phyloP scores from a whole-genome alignment of 2,329 filamentous ascomycete genomes.

The Talaromyces albobiverticillius region DNA sequence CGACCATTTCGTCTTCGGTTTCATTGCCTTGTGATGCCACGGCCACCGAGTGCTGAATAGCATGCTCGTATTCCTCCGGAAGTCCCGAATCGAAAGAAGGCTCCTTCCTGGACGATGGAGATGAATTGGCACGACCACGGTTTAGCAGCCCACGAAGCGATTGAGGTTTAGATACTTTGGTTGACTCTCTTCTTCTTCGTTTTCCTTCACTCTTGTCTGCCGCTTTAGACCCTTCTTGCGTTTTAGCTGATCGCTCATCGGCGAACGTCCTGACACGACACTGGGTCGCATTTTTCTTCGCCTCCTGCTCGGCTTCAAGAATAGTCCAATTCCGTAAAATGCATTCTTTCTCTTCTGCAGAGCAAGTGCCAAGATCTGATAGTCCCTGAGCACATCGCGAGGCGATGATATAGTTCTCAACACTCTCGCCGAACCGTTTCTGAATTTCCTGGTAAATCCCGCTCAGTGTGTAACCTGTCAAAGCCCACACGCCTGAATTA shows the following conservation, averaged over 20 bases:
- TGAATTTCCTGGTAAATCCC: constrained; percentile 76
- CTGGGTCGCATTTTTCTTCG: constrained; percentile 41
- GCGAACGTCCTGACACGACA: constrained; percentile 37
- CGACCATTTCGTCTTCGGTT: constrained; percentile 68
- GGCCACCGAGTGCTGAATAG: constrained; percentile 66
- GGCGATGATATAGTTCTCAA: constrained; percentile 75
- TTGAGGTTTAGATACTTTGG: constrained; percentile 2
- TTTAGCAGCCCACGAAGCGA: neutral
- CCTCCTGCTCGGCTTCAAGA: constrained; percentile 56
- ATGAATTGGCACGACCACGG: constrained; percentile 8
- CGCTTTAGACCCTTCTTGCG: neutral
- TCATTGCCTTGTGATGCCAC: constrained; percentile 68
- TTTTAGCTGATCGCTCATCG: neutral
- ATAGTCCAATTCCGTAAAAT: constrained; percentile 66
- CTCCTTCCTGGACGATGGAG: neutral
- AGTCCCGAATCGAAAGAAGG: constrained; percentile 3
- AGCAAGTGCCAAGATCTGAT: constrained; percentile 47
- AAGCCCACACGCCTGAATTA: constrained; percentile 57
- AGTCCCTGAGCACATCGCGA: constrained; percentile 72
- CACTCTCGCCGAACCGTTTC: constrained; percentile 66
- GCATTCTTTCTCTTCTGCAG: constrained; percentile 58
- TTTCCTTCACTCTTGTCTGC: neutral
- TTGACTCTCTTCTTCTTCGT: constrained; percentile 5
- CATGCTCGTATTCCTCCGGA: constrained; percentile 63
- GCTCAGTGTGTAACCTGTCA: constrained; percentile 80